Percentiles rank a stretch among this genome's conserved stretches.
Conservation (phyloP, 306 rosid genomes). For the Corylus americana region DNA sequence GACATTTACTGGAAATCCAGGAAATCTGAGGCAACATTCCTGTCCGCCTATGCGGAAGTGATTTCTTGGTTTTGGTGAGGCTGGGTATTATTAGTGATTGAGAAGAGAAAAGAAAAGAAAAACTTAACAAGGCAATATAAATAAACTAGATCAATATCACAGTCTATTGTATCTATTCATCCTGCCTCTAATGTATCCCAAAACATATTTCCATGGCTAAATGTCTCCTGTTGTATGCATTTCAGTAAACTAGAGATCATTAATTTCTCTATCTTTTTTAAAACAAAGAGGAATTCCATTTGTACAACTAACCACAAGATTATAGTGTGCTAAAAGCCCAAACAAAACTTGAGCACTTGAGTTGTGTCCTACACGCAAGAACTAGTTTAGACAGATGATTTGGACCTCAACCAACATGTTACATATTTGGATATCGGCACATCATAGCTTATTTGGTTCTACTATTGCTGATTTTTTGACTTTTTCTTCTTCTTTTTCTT, state of each 20-base stretch:
- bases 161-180: not conserved
- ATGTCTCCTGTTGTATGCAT: not conserved
- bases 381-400: too few relatives aligned
- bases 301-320: too few relatives aligned
- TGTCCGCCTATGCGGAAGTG: not conserved
- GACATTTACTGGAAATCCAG: not conserved
- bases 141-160: not conserved
- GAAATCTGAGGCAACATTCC: not conserved
- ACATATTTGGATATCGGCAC: too few relatives aligned
- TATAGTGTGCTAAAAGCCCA: too few relatives aligned
- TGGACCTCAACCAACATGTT: too few relatives aligned
- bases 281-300: too few relatives aligned
- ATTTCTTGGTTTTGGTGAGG: not conserved
- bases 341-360: too few relatives aligned
- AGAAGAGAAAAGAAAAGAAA: not conserved
- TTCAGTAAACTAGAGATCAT: not conserved
- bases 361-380: too few relatives aligned
- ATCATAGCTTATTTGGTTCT: too few relatives aligned
- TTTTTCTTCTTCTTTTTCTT: too few relatives aligned
- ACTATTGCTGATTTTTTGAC: too few relatives aligned
- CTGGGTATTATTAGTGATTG: not conserved
- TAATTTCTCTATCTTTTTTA: not conserved
- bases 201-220: not conserved
- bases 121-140: not conserved
- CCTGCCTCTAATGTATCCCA: not conserved